Conservation (phyloP, 345 rosid genomes). For the Carallia brachiata region DNA sequence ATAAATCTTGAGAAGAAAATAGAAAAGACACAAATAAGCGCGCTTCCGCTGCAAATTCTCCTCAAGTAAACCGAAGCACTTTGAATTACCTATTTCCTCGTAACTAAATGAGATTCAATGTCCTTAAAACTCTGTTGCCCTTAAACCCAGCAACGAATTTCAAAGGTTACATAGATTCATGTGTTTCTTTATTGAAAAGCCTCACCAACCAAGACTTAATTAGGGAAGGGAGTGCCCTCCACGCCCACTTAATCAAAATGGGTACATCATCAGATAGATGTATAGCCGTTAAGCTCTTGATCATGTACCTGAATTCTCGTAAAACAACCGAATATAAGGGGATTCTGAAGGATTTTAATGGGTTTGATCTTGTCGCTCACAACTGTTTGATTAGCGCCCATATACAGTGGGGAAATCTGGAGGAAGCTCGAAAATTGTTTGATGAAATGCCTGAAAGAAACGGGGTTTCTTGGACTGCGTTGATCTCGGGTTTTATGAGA, state of each 20-base stretch:
- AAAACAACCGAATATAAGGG: slow-evolving; percentile 40
- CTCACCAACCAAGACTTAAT: slow-evolving; percentile 31
- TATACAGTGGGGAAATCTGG: slow-evolving; percentile 41
- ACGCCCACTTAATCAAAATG: slow-evolving; percentile 43
- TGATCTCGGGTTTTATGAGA: slow-evolving; percentile 57
- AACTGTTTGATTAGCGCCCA: slow-evolving; percentile 45
- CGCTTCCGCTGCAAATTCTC: neutral
- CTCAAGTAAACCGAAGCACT: slow-evolving; percentile 22
- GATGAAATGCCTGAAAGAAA: slow-evolving; percentile 63
- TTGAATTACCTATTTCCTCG: neutral
- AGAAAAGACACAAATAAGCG: neutral
- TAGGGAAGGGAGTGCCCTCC: slow-evolving; percentile 39
- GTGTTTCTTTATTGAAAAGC: slow-evolving; percentile 30
- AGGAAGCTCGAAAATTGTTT: slow-evolving; percentile 43
- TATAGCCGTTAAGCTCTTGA: slow-evolving; percentile 46
- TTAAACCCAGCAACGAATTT: slow-evolving; percentile 24
- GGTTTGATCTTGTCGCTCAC: slow-evolving; percentile 44
- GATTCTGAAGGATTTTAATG: slow-evolving; percentile 41
- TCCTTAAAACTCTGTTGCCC: slow-evolving; percentile 27
- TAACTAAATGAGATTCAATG: slow-evolving; percentile 25
- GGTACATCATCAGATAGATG: slow-evolving; percentile 43
- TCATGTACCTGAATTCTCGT: slow-evolving; percentile 42
- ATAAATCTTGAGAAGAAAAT: neutral
- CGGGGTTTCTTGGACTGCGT: slow-evolving; percentile 50
- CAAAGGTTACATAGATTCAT: slow-evolving; percentile 23